Percentiles rank a stretch among this genome's conserved stretches.
phyloP scores from a whole-genome alignment of 2,329 filamentous ascomycete genomes.

The Colletotrichum chrysophilum region DNA sequence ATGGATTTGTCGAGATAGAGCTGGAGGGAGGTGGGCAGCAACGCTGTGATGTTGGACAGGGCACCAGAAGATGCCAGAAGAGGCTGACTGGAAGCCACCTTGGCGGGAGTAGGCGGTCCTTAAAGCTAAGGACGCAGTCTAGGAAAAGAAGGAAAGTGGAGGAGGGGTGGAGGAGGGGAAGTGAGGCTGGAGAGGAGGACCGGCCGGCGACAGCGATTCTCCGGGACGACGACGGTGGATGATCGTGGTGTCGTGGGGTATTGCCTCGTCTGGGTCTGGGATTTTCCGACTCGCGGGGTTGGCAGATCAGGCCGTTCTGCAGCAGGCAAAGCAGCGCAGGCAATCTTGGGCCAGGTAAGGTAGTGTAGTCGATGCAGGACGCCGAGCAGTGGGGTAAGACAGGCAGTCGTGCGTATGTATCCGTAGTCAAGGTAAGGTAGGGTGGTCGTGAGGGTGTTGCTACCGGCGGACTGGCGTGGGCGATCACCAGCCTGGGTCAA shows the following conservation, averaged over 20 bases:
- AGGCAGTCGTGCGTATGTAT: background rate
- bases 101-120: slow-evolving; percentile 44
- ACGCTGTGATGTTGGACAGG: slow-evolving; percentile 62
- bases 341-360: background rate
- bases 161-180: slow-evolving; percentile 17
- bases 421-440: background rate
- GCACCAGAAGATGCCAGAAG: slow-evolving; percentile 68
- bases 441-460: background rate
- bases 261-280: slow-evolving; percentile 8
- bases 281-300: slow-evolving; percentile 12
- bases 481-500: slow-evolving; percentile 19
- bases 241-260: slow-evolving; percentile 19
- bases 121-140: slow-evolving; percentile 25
- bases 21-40: slow-evolving; percentile 51
- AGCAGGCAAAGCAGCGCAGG: background rate
- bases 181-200: slow-evolving; percentile 13
- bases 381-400: background rate
- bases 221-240: background rate
- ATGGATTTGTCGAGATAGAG: slow-evolving; percentile 60
- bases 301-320: slow-evolving; percentile 18
- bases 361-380: background rate
- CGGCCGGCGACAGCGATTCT: background rate
- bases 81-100: slow-evolving; percentile 66
- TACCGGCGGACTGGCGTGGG: slow-evolving; percentile 1
- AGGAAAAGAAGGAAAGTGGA: background rate